Conservation (phyloP, 352 stramenopile species). For the Phytophthora boehmeriae region DNA sequence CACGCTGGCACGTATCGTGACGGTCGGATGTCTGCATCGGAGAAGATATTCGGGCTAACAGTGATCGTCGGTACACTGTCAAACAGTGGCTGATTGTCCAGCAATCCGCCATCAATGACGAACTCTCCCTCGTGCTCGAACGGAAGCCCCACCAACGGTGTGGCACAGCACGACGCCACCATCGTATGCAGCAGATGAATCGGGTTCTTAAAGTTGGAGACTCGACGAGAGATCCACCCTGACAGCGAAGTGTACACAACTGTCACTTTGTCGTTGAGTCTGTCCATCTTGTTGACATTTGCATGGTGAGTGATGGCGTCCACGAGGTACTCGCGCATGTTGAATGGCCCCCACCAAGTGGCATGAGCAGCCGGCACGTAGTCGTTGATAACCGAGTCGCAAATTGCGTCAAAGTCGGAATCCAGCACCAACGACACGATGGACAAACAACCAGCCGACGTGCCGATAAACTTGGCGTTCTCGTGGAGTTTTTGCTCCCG, state of each 20-base stretch:
- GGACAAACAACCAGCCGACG: constrained; percentile 49
- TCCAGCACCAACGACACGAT: constrained; percentile 44
- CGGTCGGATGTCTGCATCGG: constrained; percentile 60
- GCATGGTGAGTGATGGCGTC: constrained; percentile 40
- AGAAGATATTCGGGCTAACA: constrained; percentile 38
- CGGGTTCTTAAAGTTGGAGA: constrained; percentile 44
- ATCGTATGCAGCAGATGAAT: constrained; percentile 51
- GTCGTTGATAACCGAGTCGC: constrained; percentile 43
- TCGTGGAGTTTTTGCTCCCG: constrained; percentile 44
- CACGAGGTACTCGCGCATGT: constrained; percentile 58
- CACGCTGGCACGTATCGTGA: constrained; percentile 64
- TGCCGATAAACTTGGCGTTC: constrained; percentile 49
- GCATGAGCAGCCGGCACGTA: constrained; percentile 41
- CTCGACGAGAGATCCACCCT: constrained; percentile 35
- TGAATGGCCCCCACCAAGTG: constrained; percentile 39
- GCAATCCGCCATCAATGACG: constrained; percentile 62
- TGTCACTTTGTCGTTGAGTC: constrained; percentile 35
- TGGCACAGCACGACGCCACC: constrained; percentile 59
- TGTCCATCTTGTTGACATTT: constrained; percentile 34
- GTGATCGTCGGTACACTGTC: constrained; percentile 35
- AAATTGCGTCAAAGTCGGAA: constrained; percentile 55
- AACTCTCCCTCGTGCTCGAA: constrained; percentile 60
- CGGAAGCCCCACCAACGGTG: constrained; percentile 51
- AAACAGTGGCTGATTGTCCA: constrained; percentile 64
- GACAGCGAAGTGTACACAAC: constrained; percentile 68